phyloP scores from a whole-genome alignment of 2,329 filamentous ascomycete species.

The Simplicillium sp. region DNA sequence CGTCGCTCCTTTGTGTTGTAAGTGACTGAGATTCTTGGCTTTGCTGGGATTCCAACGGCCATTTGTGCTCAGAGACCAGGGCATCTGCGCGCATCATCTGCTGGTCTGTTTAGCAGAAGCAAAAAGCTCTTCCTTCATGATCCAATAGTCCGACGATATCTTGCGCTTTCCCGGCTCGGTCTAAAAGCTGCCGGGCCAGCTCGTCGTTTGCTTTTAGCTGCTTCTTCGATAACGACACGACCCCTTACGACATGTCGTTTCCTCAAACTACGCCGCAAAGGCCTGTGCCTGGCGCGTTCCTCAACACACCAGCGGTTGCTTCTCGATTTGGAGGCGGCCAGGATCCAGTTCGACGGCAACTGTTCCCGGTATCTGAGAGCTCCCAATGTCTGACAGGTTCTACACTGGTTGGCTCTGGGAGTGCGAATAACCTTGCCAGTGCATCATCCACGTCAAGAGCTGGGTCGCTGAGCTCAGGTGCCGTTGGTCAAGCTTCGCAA shows the following conservation, averaged over 20 bases:
- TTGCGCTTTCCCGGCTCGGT: too few relatives aligned
- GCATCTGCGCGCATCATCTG: too few relatives aligned
- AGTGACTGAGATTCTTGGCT: too few relatives aligned
- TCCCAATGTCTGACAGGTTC: not conserved
- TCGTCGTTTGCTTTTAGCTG: not conserved
- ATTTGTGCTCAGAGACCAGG: too few relatives aligned
- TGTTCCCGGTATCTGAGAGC: conserved; percentile 30
- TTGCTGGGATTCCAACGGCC: too few relatives aligned
- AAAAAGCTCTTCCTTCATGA: too few relatives aligned
- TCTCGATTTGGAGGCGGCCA: conserved; percentile 33
- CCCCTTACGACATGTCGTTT: conserved; percentile 39
- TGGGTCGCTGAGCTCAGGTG: conserved; percentile 1
- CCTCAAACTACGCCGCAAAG: conserved; percentile 56
- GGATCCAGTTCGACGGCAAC: conserved; percentile 40
- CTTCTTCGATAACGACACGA: not conserved
- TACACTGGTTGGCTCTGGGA: conserved; percentile 1
- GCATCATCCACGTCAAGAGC: conserved; percentile 4
- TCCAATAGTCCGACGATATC: too few relatives aligned
- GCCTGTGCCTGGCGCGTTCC: conserved; percentile 64
- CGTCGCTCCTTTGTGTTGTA: too few relatives aligned
- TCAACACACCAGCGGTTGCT: conserved; percentile 60
- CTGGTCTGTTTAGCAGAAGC: too few relatives aligned
- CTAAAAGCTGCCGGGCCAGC: not conserved
- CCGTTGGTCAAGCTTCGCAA: conserved; percentile 1
- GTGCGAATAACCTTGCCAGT: conserved; percentile 3